Evolutionary conservation across 2,329 filamentous ascomycete species (phyloP), one percentile per base, ranked within the genome.

Genomic region (Pseudocercospora crystallina): DNA sequence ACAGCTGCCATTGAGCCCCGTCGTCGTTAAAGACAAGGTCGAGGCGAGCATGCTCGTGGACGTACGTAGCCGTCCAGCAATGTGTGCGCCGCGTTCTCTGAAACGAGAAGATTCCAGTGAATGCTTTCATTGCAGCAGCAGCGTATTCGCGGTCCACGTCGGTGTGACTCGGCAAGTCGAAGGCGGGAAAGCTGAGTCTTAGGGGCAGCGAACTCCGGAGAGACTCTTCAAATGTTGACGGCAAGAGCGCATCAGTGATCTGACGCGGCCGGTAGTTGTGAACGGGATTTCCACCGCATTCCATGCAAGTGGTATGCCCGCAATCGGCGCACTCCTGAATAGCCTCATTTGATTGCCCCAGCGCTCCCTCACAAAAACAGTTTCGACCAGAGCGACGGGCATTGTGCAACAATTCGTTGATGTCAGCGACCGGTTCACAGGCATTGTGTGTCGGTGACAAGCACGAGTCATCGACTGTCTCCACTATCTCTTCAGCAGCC

Each of bases 331-430:
- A 86, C 33, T 65, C 57, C 32, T 76, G 70, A 5, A 84, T 71
- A 0, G 59, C 51, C 8, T 66, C 67, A 5, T 63, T 58, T 3
- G 71, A 68, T 2, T 75, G 65, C 0, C 65, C 59, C 2, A 65
- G 66, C 32, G 72, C 70, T 1, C 77, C 75, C 66, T 86, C 84
- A 51, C 84, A 86, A 36, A 68, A 65, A 56, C 84, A 87, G n/a
- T 43, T 46, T 2, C 63, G 51, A 20, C 51, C 34, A 14, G 61
- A 38, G 20, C 34, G 46, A 2, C 32, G n/a, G 10, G 56, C 60
- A 35, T 29, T 35, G 1, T 14, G n/a, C 5, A 54, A 14, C 0
- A 60, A 10, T 5, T 40, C 20, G n/a, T 33, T 12, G 12, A 56
- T 10, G 8, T 51, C 50, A 1, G 38, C 8, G 33, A 35, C 5